Conservation (phyloP, 345 rosid genomes). For the Melastoma malabathricum region DNA sequence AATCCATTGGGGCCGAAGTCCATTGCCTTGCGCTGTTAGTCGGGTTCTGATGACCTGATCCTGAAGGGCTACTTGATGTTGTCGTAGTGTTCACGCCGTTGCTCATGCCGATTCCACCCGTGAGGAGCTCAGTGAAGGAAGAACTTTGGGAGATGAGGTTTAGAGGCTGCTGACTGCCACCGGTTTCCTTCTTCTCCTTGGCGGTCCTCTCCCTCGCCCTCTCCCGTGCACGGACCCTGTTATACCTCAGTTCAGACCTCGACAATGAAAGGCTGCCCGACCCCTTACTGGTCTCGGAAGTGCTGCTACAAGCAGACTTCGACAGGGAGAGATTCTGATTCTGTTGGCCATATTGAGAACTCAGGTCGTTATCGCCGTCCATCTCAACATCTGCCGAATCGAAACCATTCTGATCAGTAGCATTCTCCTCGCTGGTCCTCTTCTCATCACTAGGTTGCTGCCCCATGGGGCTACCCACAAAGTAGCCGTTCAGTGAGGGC, state of each 20-base stretch:
- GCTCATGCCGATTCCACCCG: conserved; percentile 35
- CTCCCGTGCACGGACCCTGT: conserved; percentile 54
- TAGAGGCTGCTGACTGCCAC: conserved; percentile 6
- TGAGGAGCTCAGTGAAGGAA: conserved; percentile 76
- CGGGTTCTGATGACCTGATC: conserved; percentile 22
- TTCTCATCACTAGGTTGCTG: conserved; percentile 55
- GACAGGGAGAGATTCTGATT: conserved; percentile 50
- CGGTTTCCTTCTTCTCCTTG: conserved; percentile 46
- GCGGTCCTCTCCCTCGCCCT: conserved; percentile 80
- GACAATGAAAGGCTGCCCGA: conserved; percentile 60
- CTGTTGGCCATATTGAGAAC: conserved; percentile 27
- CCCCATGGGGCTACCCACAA: conserved; percentile 13
- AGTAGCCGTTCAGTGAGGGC: conserved; percentile 8
- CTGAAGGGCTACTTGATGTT: conserved; percentile 18
- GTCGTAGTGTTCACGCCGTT: conserved; percentile 5
- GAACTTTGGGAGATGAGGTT: conserved; percentile 37
- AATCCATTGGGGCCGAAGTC: conserved; percentile 57
- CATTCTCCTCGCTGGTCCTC: conserved; percentile 22
- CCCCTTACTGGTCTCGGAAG: conserved; percentile 88
- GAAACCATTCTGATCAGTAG: conserved; percentile 22
- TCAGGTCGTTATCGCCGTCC: conserved; percentile 20
- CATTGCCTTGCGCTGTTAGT: conserved; percentile 41
- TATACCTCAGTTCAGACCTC: conserved; percentile 42
- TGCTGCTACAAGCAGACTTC: conserved; percentile 91
- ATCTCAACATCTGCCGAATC: conserved; percentile 48